These are phyloP conservation scores for Sabuloglossum arenarium DNA, from an alignment of 495 filamentous ascomycete species.

Conservation along the genomic window DNA sequence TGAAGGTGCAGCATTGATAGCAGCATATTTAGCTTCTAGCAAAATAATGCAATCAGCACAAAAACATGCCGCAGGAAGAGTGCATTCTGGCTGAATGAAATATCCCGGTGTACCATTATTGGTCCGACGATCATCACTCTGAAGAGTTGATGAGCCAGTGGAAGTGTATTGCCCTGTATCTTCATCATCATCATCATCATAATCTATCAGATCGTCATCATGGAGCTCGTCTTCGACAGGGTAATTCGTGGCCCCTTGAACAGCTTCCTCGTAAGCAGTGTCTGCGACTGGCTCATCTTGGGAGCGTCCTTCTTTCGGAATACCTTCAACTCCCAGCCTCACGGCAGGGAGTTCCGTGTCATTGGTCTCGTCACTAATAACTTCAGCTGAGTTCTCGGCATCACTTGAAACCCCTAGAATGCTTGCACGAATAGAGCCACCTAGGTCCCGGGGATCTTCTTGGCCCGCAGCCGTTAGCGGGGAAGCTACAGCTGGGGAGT, in stretches of 20 bases:
- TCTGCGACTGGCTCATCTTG: neutral
- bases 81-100: conserved; percentile 1
- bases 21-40: neutral
- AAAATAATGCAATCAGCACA: neutral
- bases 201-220: conserved; percentile 14
- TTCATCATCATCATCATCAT: conserved; percentile 10
- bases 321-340: neutral
- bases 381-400: neutral
- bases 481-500: neutral
- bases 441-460: neutral
- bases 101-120: neutral
- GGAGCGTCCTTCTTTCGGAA: neutral
- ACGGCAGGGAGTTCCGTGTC: neutral
- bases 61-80: neutral
- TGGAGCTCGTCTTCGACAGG: neutral
- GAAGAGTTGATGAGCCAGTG: conserved; percentile 1
- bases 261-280: conserved; percentile 11
- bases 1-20: neutral
- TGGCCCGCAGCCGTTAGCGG: neutral
- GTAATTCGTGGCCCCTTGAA: conserved; percentile 10
- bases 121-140: conserved; percentile 1
- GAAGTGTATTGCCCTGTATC: neutral
- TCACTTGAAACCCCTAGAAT: neutral
- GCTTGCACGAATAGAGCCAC: neutral
- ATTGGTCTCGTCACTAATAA: neutral